Evolutionary conservation across 345 rosid species (phyloP).

Genomic region (Eucalyptus pauciflora): DNA sequence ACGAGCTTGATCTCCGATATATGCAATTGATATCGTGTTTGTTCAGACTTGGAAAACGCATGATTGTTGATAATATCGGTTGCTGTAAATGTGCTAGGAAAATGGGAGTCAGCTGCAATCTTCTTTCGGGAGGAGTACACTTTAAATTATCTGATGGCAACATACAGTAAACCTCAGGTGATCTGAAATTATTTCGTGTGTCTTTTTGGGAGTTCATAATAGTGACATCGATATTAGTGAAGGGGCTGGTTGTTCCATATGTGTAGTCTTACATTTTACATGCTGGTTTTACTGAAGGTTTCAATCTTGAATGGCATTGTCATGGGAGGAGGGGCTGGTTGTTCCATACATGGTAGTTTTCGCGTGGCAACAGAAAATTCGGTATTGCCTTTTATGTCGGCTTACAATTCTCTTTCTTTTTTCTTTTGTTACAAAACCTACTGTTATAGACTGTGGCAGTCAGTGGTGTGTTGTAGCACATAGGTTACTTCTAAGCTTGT

Average conservation of each 20-base stretch:
- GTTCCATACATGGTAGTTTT: conserved; percentile 68
- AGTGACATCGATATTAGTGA: not conserved
- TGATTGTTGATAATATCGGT: not conserved
- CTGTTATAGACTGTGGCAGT: not conserved
- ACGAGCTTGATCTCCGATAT: too few species aligned
- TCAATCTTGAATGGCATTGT: conserved; percentile 75
- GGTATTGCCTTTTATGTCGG: conserved; percentile 12
- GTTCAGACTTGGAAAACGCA: not conserved
- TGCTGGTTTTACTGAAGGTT: conserved; percentile 30
- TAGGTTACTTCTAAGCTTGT: not conserved
- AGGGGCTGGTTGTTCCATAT: too few species aligned
- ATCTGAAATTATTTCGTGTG: too few species aligned
- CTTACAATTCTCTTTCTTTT: not conserved
- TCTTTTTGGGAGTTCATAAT: not conserved
- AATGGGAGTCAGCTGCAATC: conserved; percentile 43
- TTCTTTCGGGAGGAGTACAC: conserved; percentile 37
- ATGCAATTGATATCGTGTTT: too few species aligned
- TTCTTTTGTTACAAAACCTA: not conserved
- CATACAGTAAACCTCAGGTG: conserved; percentile 72
- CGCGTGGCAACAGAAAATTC: conserved; percentile 78
- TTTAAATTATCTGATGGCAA: conserved; percentile 63
- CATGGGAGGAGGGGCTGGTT: conserved; percentile 91
- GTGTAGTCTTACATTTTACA: not conserved
- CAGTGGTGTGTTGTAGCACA: not conserved
- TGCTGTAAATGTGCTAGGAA: conserved; percentile 10